Evolutionary conservation across 1,139 yeast genomes (phyloP).

Genomic region (Suhomyces bribrorum): DNA sequence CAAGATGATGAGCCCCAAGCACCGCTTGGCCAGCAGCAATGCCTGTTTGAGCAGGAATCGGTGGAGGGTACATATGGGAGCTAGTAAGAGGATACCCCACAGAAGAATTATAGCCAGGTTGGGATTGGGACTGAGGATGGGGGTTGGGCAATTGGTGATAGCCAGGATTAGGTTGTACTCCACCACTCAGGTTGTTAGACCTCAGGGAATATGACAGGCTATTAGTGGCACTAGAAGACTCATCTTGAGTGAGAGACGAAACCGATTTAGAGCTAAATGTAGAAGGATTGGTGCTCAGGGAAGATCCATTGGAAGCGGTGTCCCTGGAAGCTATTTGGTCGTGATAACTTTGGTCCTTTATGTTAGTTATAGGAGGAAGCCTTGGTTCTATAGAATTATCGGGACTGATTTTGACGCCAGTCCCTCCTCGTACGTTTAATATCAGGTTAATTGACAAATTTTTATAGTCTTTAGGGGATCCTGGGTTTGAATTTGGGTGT

Average conservation of each 20-base stretch:
- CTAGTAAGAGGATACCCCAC: not conserved
- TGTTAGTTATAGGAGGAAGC: conserved; percentile 1
- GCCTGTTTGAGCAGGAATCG: conserved; percentile 6
- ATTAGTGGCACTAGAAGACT: not conserved
- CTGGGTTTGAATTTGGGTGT: not conserved
- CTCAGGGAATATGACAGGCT: not conserved
- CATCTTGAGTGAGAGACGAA: not conserved
- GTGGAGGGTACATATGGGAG: conserved; percentile 1
- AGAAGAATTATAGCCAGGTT: not conserved
- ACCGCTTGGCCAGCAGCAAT: conserved; percentile 11
- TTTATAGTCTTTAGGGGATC: conserved; percentile 14
- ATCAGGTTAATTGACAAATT: conserved; percentile 17
- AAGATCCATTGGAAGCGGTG: not conserved
- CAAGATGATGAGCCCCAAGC: conserved; percentile 10
- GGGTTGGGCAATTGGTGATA: conserved; percentile 1
- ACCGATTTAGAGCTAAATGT: not conserved
- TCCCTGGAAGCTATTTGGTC: too few species aligned
- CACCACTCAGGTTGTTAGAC: not conserved
- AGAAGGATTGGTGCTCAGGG: conserved; percentile 1
- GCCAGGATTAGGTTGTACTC: not conserved
- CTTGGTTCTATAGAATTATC: not conserved
- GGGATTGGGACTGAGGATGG: not conserved
- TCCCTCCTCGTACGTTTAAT: conserved; percentile 11
- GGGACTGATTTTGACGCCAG: not conserved
- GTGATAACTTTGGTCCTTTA: too few species aligned